A percentile compares a stretch with the other conserved stretches of the same genome.
Conservation (phyloP, 768 basidiomycete genomes). For the Xerocomus brunneocitrinus region DNA sequence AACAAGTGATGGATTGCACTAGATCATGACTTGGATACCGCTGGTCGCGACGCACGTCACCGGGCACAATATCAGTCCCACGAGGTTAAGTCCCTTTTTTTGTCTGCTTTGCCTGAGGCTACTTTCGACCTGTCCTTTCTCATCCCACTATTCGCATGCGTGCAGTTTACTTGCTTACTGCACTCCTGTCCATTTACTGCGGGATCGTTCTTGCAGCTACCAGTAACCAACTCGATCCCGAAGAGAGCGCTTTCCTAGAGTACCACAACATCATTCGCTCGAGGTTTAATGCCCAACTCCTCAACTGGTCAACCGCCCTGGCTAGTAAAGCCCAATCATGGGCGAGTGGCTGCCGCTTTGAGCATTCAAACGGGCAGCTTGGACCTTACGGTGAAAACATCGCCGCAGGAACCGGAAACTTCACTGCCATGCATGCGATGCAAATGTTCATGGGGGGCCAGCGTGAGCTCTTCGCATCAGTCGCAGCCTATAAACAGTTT, state of each 20-base stretch:
- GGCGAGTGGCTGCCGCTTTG: constrained; percentile 47
- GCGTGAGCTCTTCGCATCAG: constrained; percentile 33
- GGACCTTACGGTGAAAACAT: constrained; percentile 52
- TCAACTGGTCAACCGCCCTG: constrained; percentile 47
- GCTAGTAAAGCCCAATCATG: constrained; percentile 46
- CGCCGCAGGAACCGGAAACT: constrained; percentile 48
- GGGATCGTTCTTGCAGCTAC: constrained; percentile 8
- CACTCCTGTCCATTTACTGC: constrained; percentile 16
- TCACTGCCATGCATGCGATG: constrained; percentile 40
- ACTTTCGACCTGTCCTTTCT: neutral
- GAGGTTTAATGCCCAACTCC: constrained; percentile 36
- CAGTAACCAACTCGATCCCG: constrained; percentile 7
- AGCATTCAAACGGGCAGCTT: constrained; percentile 44
- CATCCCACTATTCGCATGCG: constrained; percentile 6
- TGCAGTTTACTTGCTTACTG: neutral
- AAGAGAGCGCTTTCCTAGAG: constrained; percentile 33
- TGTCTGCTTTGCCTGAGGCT: neutral
- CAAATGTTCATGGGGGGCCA: constrained; percentile 45
- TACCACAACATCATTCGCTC: constrained; percentile 48
- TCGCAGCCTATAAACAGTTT: neutral
- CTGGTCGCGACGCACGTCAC: no score
- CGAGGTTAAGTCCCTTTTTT: neutral
- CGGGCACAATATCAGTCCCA: neutral
- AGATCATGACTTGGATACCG: neutral
- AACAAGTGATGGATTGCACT: no score